A percentile compares a stretch with the other conserved stretches of the same genome.
These are phyloP conservation scores for Colletotrichum lini DNA, from an alignment of 2,329 filamentous ascomycete genomes.

Conservation along the genomic window DNA sequence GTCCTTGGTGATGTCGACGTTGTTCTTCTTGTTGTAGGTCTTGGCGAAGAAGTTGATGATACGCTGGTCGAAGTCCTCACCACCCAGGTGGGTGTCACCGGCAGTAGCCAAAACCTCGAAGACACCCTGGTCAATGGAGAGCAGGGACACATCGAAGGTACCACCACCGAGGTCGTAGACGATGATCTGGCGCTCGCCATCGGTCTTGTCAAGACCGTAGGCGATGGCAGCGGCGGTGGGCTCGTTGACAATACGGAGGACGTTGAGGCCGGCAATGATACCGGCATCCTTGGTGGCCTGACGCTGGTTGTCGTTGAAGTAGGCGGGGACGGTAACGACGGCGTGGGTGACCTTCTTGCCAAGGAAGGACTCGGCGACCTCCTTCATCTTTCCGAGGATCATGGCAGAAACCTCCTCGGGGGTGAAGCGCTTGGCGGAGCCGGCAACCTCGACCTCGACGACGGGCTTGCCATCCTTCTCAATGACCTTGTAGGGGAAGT, in stretches of 20 bases:
- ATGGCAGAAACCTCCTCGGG: slow-evolving; percentile 87
- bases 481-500: slow-evolving; percentile 97
- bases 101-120: slow-evolving; percentile 96
- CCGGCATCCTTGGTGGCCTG: slow-evolving; percentile 97
- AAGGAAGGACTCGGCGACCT: slow-evolving; percentile 83
- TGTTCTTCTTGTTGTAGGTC: slow-evolving; percentile 98
- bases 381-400: slow-evolving; percentile 89
- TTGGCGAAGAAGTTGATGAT: slow-evolving; percentile 97
- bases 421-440: slow-evolving; percentile 79
- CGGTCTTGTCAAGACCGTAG: slow-evolving; percentile 91
- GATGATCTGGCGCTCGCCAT: slow-evolving; percentile 88
- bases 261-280: slow-evolving; percentile 91
- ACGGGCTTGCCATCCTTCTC: slow-evolving; percentile 92
- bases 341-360: slow-evolving; percentile 89
- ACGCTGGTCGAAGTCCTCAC: slow-evolving; percentile 99
- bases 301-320: slow-evolving; percentile 99
- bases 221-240: slow-evolving; percentile 95
- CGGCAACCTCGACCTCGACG: slow-evolving; percentile 80
- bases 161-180: slow-evolving; percentile 95
- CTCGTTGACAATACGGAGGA: slow-evolving; percentile 97
- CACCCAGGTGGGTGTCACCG: slow-evolving; percentile 97
- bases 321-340: slow-evolving; percentile 94
- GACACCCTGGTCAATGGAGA: slow-evolving; percentile 91
- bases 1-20: slow-evolving; percentile 93
- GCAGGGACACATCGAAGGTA: slow-evolving; percentile 94